Evolutionary conservation across 1,139 yeast genomes (phyloP).

Genomic region (Diutina ranongensis): DNA sequence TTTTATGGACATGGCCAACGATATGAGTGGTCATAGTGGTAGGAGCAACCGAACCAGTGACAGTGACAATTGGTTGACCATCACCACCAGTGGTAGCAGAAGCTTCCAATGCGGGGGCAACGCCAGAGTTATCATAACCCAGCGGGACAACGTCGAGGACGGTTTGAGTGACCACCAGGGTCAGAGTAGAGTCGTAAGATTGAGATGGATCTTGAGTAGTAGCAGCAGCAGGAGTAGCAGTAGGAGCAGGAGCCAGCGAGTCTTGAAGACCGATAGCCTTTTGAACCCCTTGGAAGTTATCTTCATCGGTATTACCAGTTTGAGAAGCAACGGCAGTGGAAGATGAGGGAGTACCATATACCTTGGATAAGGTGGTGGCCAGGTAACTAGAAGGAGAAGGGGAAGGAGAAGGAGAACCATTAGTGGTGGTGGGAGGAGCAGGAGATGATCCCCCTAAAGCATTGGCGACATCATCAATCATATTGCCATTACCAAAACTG

Average conservation of each 20-base stretch:
- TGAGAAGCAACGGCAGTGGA: not conserved
- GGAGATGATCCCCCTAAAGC: conserved; percentile 7
- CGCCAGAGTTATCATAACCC: not conserved
- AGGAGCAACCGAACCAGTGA: not conserved
- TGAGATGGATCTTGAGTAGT: not conserved
- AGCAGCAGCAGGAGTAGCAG: not conserved
- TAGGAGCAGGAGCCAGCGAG: not conserved
- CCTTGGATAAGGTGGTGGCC: not conserved
- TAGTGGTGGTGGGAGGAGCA: conserved; percentile 2
- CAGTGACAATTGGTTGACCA: too few species aligned
- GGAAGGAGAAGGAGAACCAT: not conserved
- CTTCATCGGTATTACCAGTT: not conserved
- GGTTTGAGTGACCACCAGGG: not conserved
- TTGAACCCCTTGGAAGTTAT: not conserved
- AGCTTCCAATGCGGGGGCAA: not conserved
- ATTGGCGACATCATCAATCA: conserved; percentile 9
- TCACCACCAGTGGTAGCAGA: not conserved
- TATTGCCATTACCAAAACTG: conserved; percentile 8
- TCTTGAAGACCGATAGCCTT: not conserved
- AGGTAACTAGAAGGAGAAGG: not conserved
- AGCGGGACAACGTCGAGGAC: not conserved
- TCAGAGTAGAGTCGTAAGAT: not conserved
- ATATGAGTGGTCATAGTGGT: not conserved
- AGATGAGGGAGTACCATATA: not conserved
- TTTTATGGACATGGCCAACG: not conserved